Evolutionary conservation across 768 basidiomycete species (phyloP).

Genomic region (Dioszegia crocea): DNA sequence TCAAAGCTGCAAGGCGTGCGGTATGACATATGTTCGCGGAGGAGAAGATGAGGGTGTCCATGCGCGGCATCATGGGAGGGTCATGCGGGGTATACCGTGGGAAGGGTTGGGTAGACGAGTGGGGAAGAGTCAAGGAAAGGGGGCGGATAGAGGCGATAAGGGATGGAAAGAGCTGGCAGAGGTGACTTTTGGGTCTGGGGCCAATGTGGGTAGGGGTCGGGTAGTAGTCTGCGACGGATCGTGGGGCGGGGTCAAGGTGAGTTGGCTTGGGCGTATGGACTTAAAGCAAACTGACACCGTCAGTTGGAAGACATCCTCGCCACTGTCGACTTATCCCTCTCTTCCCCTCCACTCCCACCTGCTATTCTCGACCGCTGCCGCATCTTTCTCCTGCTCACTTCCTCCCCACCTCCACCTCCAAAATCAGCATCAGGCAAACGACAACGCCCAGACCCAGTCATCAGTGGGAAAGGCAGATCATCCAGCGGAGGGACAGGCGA

Average conservation of each 20-base stretch:
- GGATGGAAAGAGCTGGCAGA: slow-evolving; percentile 34
- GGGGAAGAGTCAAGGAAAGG: slow-evolving; percentile 8
- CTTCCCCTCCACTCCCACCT: slow-evolving; percentile 39
- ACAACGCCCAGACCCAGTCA: neutral
- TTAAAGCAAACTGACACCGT: neutral
- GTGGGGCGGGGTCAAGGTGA: slow-evolving; percentile 30
- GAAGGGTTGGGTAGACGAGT: slow-evolving; percentile 23
- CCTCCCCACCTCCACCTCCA: slow-evolving; percentile 31
- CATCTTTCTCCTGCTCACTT: slow-evolving; percentile 45
- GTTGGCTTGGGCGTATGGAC: neutral
- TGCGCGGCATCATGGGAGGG: slow-evolving; percentile 35
- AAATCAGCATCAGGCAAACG: slow-evolving; percentile 5
- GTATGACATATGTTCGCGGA: slow-evolving; percentile 46
- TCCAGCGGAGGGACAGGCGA: slow-evolving; percentile 17
- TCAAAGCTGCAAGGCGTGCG: slow-evolving; percentile 41
- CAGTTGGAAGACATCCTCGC: slow-evolving; percentile 43
- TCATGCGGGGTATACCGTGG: slow-evolving; percentile 41
- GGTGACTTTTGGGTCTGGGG: slow-evolving; percentile 17
- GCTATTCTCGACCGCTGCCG: slow-evolving; percentile 40
- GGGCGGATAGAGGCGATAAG: slow-evolving; percentile 14
- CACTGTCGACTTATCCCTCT: slow-evolving; percentile 46
- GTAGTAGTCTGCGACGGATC: slow-evolving; percentile 30
- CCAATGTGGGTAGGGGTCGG: slow-evolving; percentile 21
- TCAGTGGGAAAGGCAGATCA: neutral
- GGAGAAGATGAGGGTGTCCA: slow-evolving; percentile 39